Base-by-base conservation (phyloP, 768 basidiomycete species). In the Hirschioporus abietinus region DNA sequence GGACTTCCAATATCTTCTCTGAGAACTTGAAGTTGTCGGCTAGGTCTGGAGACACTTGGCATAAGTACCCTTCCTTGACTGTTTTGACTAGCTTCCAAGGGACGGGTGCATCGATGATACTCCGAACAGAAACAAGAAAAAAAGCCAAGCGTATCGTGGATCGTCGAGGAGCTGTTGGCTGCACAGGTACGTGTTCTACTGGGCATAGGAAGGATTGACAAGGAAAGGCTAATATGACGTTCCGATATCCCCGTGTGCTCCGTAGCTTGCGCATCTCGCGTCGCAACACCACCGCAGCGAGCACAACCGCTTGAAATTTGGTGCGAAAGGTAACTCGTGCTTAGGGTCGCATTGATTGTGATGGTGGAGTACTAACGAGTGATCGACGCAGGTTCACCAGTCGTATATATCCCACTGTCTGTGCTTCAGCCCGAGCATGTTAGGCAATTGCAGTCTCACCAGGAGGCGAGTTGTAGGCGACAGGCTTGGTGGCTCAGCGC, bases 201-300 rank as follows among this genome's bases (percentile, higher is more conserved):
- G 23, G 12, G 9, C 30, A 61, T 24, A 25, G 17, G 9, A 24
- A 61, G 25, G 10, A 61, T 52, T 68, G 10, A 59, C 71, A 26
- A 65, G 57, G n/a, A 20, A 52, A 3, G 42, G 5, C 12, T 52
- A 52, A 52, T 52, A 2, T 15, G 4, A 3, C 42, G 42, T 52
- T 20, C 20, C 42, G 12, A 12, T 52, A 52, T 52, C 20, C 20
- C 42, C 42, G 42, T 52, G 42, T 20, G 20, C 1, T 25, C 58
- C 61, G 17, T 66, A 87, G 81, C 83, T 90, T 62, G 80, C 82
- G 1, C 76, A 72, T 1, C 78, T 93, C 20, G 89, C 90, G 1
- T 91, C 89, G 7, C 90, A 92, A 70, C 88, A 92, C 76, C 91
- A 92, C 70, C 64, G 72, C 66, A 89, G 88, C 77, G 85, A 88